These are phyloP conservation scores for Calonectria pseudoreteaudii DNA, from an alignment of 2,329 filamentous ascomycete genomes.

Conservation along the genomic window DNA sequence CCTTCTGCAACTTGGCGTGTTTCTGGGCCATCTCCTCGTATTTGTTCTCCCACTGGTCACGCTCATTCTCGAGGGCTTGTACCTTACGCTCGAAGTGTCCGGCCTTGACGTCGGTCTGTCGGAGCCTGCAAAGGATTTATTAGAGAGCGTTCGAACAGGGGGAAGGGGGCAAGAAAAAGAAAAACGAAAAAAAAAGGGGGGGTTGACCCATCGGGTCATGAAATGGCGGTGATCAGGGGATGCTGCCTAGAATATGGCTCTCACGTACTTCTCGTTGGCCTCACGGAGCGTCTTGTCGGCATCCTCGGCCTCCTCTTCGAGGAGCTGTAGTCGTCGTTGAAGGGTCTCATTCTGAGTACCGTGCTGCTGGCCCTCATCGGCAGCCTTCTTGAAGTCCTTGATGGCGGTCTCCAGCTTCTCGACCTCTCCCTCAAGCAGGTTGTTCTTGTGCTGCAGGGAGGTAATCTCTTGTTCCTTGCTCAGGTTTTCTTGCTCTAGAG, in stretches of 20 bases:
- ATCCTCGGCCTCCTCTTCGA: constrained; percentile 98
- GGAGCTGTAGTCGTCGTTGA: constrained; percentile 90
- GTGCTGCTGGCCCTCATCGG: constrained; percentile 84
- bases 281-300: constrained; percentile 96
- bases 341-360: constrained; percentile 92
- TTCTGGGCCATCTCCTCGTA: constrained; percentile 98
- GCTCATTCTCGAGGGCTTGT: constrained; percentile 90
- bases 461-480: constrained; percentile 98
- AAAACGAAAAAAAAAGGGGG: background rate
- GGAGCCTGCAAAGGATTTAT: constrained; percentile 73
- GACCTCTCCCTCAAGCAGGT: constrained; percentile 87
- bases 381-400: constrained; percentile 88
- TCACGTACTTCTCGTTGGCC: constrained; percentile 95
- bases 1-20: constrained; percentile 85
- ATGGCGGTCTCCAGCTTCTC: constrained; percentile 90
- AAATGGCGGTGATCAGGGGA: constrained; percentile 38
- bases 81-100: constrained; percentile 99
- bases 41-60: constrained; percentile 96
- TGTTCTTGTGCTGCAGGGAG: constrained; percentile 95
- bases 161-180: background rate
- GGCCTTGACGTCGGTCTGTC: constrained; percentile 98
- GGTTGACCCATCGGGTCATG: constrained; percentile 19
- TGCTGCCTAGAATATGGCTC: constrained; percentile 27
- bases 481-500: constrained; percentile 92
- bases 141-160: constrained; percentile 23